A percentile compares a stretch with the other conserved stretches of the same genome.
Evolutionary conservation across 345 rosid species (phyloP).

Genomic region (Clarkia xantiana): DNA sequence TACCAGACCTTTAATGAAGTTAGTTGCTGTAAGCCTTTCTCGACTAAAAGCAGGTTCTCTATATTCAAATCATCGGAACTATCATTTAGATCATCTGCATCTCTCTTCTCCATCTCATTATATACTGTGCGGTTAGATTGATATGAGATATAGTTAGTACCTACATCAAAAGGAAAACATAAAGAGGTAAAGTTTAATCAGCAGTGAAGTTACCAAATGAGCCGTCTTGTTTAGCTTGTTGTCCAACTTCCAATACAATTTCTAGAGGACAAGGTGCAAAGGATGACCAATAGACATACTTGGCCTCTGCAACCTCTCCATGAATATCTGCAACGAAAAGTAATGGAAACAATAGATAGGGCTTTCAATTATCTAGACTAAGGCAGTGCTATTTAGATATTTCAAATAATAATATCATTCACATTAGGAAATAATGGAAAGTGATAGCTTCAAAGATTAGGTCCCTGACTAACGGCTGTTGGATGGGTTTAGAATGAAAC

Average conservation of each 20-base stretch:
- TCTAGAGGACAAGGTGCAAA: conserved; percentile 81
- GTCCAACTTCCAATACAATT: conserved; percentile 60
- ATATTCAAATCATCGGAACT: conserved; percentile 48
- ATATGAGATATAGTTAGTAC: too few relatives aligned
- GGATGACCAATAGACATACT: conserved; percentile 71
- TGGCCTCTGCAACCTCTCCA: conserved; percentile 60
- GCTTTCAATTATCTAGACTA: too few relatives aligned
- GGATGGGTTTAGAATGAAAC: too few relatives aligned
- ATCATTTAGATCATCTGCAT: conserved; percentile 25
- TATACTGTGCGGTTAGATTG: conserved; percentile 17
- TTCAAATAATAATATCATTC: too few relatives aligned
- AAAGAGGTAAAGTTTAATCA: too few relatives aligned
- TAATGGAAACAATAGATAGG: too few relatives aligned
- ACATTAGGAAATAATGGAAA: not conserved
- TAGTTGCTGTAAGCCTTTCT: conserved; percentile 77
- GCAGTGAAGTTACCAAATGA: conserved; percentile 19
- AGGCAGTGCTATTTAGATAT: too few relatives aligned
- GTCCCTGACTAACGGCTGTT: too few relatives aligned
- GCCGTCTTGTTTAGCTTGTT: conserved; percentile 41
- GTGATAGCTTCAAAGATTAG: too few relatives aligned
- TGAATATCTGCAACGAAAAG: conserved; percentile 43
- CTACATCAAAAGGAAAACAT: too few relatives aligned
- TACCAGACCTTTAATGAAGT: conserved; percentile 40
- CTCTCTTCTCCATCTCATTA: conserved; percentile 29
- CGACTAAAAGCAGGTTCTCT: conserved; percentile 73